Base-by-base conservation (phyloP, 352 stramenopile species). In the Globisporangium solare region DNA sequence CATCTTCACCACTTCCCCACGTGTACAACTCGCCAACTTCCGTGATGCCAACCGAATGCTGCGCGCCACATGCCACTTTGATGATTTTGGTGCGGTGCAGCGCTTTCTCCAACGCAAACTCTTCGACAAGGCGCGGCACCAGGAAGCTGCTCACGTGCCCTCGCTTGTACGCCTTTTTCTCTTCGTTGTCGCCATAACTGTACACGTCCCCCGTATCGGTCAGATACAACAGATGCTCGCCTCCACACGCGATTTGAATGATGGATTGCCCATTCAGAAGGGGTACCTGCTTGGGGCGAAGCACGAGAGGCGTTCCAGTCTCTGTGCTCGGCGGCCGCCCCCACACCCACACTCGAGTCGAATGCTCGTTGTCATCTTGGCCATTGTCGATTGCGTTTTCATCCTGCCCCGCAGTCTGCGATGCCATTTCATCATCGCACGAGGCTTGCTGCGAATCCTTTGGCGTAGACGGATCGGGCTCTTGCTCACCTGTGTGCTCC, bases 1-100 rank as follows among this genome's bases (percentile, higher is more conserved):
- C 83, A 58, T 94, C 83, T 67, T 94, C 83, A 6, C 83, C 83
- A 52, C 83, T 92, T 2, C 83, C 83, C 83, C 83, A 94, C 1
- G 83, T 89, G 60, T 89, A 94, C 15, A 94, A 31, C 54, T 94
- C 81, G 4, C 83, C 83, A 24, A 60, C 70, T 37, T 86, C 68
- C 1, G 77, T 91, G 24, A 94, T 85, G 0, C 72, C 83, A 14
- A 89, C 42, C 14, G 83, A 89, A 59, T 94, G 83, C 56, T 94
- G 79, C 0, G 81, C 79, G 2, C 83, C 83, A 50, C 83, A 94
- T 3, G 83, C 70, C 3, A 94, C 69, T 40, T 60, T 64, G 1
- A 74, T 56, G 40, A 94, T 91, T 18, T 71, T 72, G 2, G 73
- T 88, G 35, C 70, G 68, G 60, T 92, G 74, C 47, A 94, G 59